Evolutionary conservation across 192 early-diverging fungal species (phyloP).

Genomic region (Coemansia sp.): DNA sequence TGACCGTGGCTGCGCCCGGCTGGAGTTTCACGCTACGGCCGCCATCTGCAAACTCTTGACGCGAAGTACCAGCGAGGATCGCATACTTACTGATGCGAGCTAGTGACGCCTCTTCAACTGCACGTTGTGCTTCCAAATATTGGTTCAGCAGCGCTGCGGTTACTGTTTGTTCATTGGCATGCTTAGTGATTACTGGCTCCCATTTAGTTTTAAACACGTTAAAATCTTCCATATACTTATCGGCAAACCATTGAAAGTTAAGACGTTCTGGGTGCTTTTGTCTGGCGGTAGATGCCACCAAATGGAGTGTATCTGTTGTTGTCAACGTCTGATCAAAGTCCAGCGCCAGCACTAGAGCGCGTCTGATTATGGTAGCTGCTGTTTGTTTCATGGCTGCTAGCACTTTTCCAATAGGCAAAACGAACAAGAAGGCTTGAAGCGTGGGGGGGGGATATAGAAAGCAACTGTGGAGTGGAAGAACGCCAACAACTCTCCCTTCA

Average conservation of each 20-base stretch:
- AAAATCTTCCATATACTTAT: constrained; percentile 32
- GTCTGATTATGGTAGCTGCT: not conserved
- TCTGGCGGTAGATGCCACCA: constrained; percentile 16
- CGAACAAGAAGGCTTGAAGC: not conserved
- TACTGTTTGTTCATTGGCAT: not conserved
- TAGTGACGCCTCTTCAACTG: constrained; percentile 33
- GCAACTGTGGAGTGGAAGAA: not conserved
- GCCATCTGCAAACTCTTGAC: constrained; percentile 13
- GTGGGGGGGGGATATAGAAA: not conserved
- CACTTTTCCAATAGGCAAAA: not conserved
- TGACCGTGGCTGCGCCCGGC: constrained; percentile 17
- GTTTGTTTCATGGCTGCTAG: constrained; percentile 2
- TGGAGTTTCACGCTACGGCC: constrained; percentile 19
- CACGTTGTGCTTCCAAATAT: constrained; percentile 31
- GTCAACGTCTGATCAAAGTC: constrained; percentile 54
- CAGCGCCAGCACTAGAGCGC: constrained; percentile 18
- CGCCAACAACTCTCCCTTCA: not conserved
- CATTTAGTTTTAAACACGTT: constrained; percentile 13
- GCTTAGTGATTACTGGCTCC: constrained; percentile 1
- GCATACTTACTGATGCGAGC: constrained; percentile 12
- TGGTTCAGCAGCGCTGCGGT: constrained; percentile 5
- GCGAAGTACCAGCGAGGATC: constrained; percentile 25
- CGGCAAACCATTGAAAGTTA: constrained; percentile 17
- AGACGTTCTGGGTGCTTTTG: constrained; percentile 15
- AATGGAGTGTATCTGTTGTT: constrained; percentile 24